Evolutionary conservation across 306 rosid genomes (phyloP), one percentile per base, ranked within the genome.

Genomic region (Spatholobus suberectus): DNA sequence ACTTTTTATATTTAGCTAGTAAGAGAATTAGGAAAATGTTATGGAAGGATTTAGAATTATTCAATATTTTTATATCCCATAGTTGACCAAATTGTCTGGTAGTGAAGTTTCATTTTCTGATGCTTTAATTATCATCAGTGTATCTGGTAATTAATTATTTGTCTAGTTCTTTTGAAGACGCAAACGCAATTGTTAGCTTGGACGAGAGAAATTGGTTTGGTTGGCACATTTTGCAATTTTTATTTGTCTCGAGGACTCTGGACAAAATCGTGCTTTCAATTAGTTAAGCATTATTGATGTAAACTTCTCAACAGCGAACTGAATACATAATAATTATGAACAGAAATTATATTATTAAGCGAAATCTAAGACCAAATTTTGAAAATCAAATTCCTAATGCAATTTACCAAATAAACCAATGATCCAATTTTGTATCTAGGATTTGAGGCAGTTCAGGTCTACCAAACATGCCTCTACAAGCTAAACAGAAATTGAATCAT

Each of bases 171-270:
- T 61, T 71, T 37, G 54, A 70, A 23, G 70, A 83, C 23, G 74
- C 21, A 70, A 65, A 83, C 23, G 74, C 21, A 70, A 65, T 37
- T 54, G 17, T 38, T 73, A 73, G 80, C 61, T 20, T 71, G 62
- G 61, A 49, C 23, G 41, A 78, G 51, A 77, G 41, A 15, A 62
- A 63, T 37, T 73, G 24, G 38, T 21, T 58, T 24, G 17, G 38
- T 55, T 66, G 81, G 59, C 63, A 11, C 9, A 13, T 79, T 62
- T 37, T 37, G 41, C 41, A 37, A 37, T 4, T 37, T 37, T 4
- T 37, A 37, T 2, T 37, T 37, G 41, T 37, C n/a, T n/a, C n/a
- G n/a, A n/a, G n/a, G n/a, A n/a, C n/a, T n/a, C 41, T 37, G 41
- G 41, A 37, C 41, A 29, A 37, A 37, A 37, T 37, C 6, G 41